A percentile compares a stretch with the other conserved stretches of the same genome.
phyloP scores from a whole-genome alignment of 1,284 basidiomycete species.

The Microstroma glucosiphilum region DNA sequence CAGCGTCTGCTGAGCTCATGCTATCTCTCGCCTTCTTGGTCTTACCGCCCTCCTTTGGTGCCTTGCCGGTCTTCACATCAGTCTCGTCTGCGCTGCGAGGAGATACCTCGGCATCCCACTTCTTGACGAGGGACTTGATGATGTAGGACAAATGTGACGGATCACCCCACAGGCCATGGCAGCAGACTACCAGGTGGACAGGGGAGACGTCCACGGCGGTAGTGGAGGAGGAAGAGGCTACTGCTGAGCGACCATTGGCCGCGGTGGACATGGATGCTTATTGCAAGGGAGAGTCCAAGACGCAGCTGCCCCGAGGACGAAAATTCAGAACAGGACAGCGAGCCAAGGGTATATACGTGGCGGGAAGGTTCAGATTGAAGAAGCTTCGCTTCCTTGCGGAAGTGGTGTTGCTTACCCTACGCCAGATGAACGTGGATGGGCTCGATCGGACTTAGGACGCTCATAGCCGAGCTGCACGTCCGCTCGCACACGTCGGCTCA shows the following conservation, averaged over 20 bases:
- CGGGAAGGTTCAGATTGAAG: background rate
- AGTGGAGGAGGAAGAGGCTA: background rate
- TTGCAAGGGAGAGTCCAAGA: background rate
- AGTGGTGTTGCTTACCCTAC: background rate
- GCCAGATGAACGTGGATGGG: too few relatives aligned
- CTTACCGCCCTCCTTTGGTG: background rate
- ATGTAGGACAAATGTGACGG: conserved; percentile 58
- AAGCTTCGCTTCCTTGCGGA: background rate
- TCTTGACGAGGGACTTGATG: conserved; percentile 54
- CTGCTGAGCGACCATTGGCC: background rate
- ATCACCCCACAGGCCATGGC: conserved; percentile 80
- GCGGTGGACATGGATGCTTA: background rate
- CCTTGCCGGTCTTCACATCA: conserved; percentile 9
- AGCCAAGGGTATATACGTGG: background rate
- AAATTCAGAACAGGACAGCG: background rate
- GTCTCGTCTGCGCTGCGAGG: conserved; percentile 12
- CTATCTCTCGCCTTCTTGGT: conserved; percentile 7
- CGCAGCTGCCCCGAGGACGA: background rate
- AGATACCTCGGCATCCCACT: conserved; percentile 20
- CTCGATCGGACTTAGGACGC: too few relatives aligned
- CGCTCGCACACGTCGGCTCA: too few relatives aligned
- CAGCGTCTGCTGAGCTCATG: background rate
- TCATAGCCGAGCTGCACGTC: too few relatives aligned
- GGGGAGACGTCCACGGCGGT: background rate
- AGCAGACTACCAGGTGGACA: conserved; percentile 63